Conservation (phyloP, 768 basidiomycete genomes). For the Amanita subjunquillea region DNA sequence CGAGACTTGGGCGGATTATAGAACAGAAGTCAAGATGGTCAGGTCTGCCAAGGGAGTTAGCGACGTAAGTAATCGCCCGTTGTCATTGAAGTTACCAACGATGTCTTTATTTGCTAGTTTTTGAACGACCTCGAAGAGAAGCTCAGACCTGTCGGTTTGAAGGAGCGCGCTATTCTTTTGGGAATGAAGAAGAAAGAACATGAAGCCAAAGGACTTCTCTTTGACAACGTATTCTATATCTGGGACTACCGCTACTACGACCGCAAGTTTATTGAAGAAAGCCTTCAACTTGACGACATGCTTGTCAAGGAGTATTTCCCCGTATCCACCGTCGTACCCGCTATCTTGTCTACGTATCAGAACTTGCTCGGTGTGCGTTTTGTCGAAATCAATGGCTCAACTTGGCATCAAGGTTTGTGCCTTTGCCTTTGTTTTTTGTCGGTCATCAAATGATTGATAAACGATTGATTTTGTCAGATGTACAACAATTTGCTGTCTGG, state of each 20-base stretch:
- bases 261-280: conserved; percentile 54
- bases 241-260: conserved; percentile 83
- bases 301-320: conserved; percentile 88
- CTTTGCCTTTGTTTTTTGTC: neutral
- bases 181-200: conserved; percentile 71
- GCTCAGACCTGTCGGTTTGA: conserved; percentile 58
- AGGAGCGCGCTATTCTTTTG: conserved; percentile 59
- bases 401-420: conserved; percentile 73
- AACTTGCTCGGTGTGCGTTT: conserved; percentile 71
- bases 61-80: conserved; percentile 28
- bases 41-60: conserved; percentile 55
- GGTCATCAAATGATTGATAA: neutral
- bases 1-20: conserved; percentile 74
- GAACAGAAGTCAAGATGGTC: conserved; percentile 82
- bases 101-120: conserved; percentile 36
- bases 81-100: conserved; percentile 3
- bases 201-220: conserved; percentile 42
- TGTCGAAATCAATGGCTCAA: conserved; percentile 46
- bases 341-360: conserved; percentile 79
- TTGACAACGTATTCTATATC: conserved; percentile 66
- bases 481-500: conserved; percentile 82
- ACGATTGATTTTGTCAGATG: conserved; percentile 34
- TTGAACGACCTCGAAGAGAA: conserved; percentile 66
- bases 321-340: conserved; percentile 71
- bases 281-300: conserved; percentile 62